Conservation (phyloP, 495 filamentous ascomycete species). For the Talaromyces nanjingensis region DNA sequence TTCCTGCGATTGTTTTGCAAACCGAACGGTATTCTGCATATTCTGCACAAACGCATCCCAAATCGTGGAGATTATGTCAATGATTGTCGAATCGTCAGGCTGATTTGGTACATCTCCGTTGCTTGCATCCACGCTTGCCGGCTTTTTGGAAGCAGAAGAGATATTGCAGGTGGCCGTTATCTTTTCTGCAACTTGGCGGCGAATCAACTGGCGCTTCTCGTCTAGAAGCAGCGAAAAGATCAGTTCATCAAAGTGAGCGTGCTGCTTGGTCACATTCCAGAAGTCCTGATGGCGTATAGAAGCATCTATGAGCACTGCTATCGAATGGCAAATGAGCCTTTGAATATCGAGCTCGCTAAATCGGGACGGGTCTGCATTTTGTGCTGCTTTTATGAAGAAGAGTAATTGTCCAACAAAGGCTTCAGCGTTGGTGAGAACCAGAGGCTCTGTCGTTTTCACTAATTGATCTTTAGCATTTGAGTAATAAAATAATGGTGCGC, state of each 20-base stretch:
- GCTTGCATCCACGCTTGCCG: conserved; percentile 10
- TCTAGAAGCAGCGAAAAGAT: conserved; percentile 29
- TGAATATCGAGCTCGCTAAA: conserved; percentile 15
- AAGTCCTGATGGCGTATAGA: conserved; percentile 52
- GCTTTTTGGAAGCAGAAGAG: conserved; percentile 22
- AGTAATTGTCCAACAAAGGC: conserved; percentile 24
- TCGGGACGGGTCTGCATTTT: conserved; percentile 7
- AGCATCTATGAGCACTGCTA: conserved; percentile 58
- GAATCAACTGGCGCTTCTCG: conserved; percentile 24
- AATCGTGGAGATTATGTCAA: conserved; percentile 39
- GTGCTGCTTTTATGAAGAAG: conserved; percentile 24
- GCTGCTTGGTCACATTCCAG: conserved; percentile 50
- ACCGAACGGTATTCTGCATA: conserved; percentile 38
- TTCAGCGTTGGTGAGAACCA: conserved; percentile 15
- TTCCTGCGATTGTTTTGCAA: conserved; percentile 43
- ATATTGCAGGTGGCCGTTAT: conserved; percentile 27
- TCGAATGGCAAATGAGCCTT: conserved; percentile 44
- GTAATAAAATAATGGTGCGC: neutral
- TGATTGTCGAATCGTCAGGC: conserved; percentile 20
- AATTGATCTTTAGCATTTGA: neutral
- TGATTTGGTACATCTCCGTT: conserved; percentile 9
- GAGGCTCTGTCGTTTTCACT: conserved; percentile 6
- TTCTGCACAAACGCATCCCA: conserved; percentile 46
- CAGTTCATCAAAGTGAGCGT: conserved; percentile 34
- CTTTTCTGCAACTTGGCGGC: conserved; percentile 30